Evolutionary conservation across 805 yeast species (phyloP).

Genomic region (Aciculoconidium aculeatum): DNA sequence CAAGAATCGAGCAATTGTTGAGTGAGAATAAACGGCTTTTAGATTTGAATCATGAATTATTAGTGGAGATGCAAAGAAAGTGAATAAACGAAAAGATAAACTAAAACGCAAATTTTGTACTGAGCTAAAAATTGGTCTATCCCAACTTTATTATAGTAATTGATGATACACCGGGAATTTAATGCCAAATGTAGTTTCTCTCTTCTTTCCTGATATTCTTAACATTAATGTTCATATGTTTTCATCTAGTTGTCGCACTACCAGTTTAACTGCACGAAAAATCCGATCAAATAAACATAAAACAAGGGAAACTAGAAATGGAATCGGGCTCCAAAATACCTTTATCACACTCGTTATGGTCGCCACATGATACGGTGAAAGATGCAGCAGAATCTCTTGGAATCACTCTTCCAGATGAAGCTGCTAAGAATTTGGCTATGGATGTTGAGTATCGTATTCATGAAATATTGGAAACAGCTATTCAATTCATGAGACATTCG

Average conservation of each 20-base stretch:
- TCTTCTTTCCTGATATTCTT: too few species aligned
- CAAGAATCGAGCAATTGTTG: conserved; percentile 16
- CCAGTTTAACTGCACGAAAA: neutral
- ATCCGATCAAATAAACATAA: too few species aligned
- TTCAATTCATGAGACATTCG: conserved; percentile 91
- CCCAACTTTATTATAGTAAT: too few species aligned
- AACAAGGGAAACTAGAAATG: too few species aligned
- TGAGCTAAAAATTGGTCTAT: too few species aligned
- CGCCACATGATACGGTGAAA: conserved; percentile 93
- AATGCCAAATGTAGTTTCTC: too few species aligned
- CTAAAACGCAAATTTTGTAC: too few species aligned
- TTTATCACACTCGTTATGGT: conserved; percentile 88
- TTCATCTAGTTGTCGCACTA: conserved; percentile 2
- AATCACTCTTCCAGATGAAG: conserved; percentile 79
- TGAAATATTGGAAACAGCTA: conserved; percentile 92
- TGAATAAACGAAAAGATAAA: conserved; percentile 1
- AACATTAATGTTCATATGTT: too few species aligned
- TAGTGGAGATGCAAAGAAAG: conserved; percentile 6
- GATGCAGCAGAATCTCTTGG: conserved; percentile 95
- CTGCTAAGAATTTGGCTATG: conserved; percentile 93
- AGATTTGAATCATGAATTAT: conserved; percentile 26
- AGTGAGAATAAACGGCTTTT: conserved; percentile 25
- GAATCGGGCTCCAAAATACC: conserved; percentile 44
- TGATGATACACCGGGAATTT: too few species aligned
- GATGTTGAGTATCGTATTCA: conserved; percentile 97